Evolutionary conservation across 2,329 filamentous ascomycete genomes (phyloP), one percentile per base, ranked within the genome.

Genomic region (Sporothrix schenckii): DNA sequence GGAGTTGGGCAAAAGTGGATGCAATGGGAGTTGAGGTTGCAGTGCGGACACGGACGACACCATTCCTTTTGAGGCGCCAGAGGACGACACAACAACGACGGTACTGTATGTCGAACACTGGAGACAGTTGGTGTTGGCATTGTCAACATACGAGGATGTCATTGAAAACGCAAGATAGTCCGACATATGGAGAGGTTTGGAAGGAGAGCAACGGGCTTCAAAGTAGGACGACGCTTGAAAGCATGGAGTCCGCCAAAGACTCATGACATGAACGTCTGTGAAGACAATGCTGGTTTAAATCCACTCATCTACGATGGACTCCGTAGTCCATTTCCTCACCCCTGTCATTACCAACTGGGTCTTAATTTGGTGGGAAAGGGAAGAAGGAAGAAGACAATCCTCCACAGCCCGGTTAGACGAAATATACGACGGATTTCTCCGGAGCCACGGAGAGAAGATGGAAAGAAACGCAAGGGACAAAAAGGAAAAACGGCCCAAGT

Each of bases 301-400:
- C 27, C 27, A 30, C 27, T 30, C 27, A 30, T 30, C 27, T 30
- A 30, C 27, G 27, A 30, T 30, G 27, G 3, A 30, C 27, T 30
- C 27, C 27, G 27, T 3, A 30, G 27, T 30, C 27, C 27, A n/a
- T 54, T 30, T 27, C 24, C 39, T 14, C 60, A 47, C 41, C 41
- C 60, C 21, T 21, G 21, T 6, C 16, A 21, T 65, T 65, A 21
- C 50, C 49, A 49, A 21, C 49, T 24, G 34, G 19, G 16, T 21
- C 1, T 24, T 66, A 24, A 30, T 65, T 50, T 39, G 19, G 34
- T 54, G 49, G 65, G 65, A 67, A 67, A 67, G 65, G 65, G 65
- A 50, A 67, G 50, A 54, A 66, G 2, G 24, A 24, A 24, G 24
- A 27, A 52, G 19, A 50, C 47, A 49, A 66, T 66, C 47, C 27